Evolutionary conservation across 108 stramenopile species (phyloP).

Genomic region (Mayamaea pseudoterrestris): DNA sequence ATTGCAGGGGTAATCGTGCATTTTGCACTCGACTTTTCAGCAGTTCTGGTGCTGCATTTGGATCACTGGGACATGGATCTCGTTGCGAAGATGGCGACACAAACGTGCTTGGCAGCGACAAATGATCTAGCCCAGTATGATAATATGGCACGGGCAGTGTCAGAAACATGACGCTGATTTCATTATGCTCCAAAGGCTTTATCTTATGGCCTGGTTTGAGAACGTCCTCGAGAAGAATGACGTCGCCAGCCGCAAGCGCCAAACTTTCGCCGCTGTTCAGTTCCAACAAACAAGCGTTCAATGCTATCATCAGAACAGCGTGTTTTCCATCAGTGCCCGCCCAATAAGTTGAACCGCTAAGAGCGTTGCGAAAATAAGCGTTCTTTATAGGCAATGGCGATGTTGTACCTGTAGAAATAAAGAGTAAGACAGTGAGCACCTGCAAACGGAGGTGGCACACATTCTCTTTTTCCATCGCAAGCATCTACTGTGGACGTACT

Average conservation of each 20-base stretch:
- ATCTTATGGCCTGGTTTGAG: constrained; percentile 31
- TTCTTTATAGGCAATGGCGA: constrained; percentile 18
- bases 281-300: constrained; percentile 20
- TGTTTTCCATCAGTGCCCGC: constrained; percentile 15
- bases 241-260: constrained; percentile 25
- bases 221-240: constrained; percentile 39
- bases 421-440: too few species aligned
- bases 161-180: constrained; percentile 10
- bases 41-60: not conserved
- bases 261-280: constrained; percentile 27
- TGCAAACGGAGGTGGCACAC: too few species aligned
- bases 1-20: not conserved
- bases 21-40: not conserved
- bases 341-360: constrained; percentile 9
- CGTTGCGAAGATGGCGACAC: constrained; percentile 1
- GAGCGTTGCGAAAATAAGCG: constrained; percentile 30
- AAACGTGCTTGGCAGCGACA: constrained; percentile 10
- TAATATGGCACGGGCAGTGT: constrained; percentile 35
- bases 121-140: constrained; percentile 26
- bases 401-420: too few species aligned
- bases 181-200: constrained; percentile 5
- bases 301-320: constrained; percentile 25
- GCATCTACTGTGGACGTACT: too few species aligned
- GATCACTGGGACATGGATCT: constrained; percentile 13
- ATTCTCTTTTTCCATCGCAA: too few species aligned